A percentile compares a stretch with the other conserved stretches of the same genome.
Conservation (phyloP, 208 protist genomes). For the Trypanosoma brucei region DNA sequence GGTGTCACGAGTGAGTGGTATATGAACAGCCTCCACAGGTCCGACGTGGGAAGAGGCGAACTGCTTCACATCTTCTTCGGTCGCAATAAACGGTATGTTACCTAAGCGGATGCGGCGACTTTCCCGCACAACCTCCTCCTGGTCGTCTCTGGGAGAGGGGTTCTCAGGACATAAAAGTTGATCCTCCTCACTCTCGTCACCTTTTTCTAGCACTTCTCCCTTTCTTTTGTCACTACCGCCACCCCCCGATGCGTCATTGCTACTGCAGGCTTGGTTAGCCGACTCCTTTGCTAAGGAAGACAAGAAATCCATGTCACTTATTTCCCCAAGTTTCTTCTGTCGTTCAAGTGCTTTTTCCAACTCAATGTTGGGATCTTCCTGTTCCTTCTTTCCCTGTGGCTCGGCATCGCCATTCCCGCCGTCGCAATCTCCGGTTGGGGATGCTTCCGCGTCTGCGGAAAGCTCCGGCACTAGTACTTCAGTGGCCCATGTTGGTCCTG, state of each 20-base stretch:
- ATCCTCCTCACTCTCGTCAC: slow-evolving; percentile 2
- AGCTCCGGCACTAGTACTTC: slow-evolving; percentile 59
- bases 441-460: neutral
- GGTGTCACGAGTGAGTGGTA: slow-evolving; percentile 91
- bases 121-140: slow-evolving; percentile 53
- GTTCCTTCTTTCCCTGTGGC: slow-evolving; percentile 4
- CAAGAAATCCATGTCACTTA: slow-evolving; percentile 84
- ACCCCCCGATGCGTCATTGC: neutral
- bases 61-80: slow-evolving; percentile 92
- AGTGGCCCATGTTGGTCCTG: slow-evolving; percentile 63
- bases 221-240: neutral
- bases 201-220: neutral
- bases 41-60: slow-evolving; percentile 85
- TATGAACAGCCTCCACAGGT: slow-evolving; percentile 88
- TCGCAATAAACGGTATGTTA: slow-evolving; percentile 95
- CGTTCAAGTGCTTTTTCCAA: slow-evolving; percentile 30
- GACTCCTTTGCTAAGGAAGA: slow-evolving; percentile 20
- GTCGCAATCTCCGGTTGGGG: neutral
- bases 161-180: neutral
- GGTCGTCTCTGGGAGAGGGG: slow-evolving; percentile 5
- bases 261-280: neutral
- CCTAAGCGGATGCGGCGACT: slow-evolving; percentile 91
- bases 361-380: slow-evolving; percentile 17
- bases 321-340: slow-evolving; percentile 60
- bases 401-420: slow-evolving; percentile 9